Base-by-base conservation (phyloP, 2,329 filamentous ascomycete species). In the Sclerotiophoma versabilis region DNA sequence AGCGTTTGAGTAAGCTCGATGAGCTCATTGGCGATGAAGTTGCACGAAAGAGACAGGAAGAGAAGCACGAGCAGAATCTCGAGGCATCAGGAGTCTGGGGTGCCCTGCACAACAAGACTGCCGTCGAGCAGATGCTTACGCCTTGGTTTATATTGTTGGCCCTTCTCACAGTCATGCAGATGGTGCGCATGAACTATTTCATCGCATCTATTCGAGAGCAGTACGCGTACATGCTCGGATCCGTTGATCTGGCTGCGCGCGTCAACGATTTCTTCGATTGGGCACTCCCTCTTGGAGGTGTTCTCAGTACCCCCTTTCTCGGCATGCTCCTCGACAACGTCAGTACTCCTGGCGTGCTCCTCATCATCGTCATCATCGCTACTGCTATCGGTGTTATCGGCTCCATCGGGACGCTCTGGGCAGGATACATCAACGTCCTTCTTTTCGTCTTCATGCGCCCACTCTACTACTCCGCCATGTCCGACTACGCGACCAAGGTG, bases 401-500 rank as follows among this genome's bases (percentile, higher is more conserved):
- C 10, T 82, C 91, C 32, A 80, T 96, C 9, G 87, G 88, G 0
- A 80, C 84, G 58, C 77, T 84, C 12, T 88, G 86, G 83, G 86
- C 87, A 0, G 91, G 87, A 0, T 95, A 95, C 65, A 79, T 83
- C 37, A 92, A 92, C 65, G 81, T 96, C 45, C 76, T 82, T 30
- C 83, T 96, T 10, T 96, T 96, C 70, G 90, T 93, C 25, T 76
- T 96, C 26, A 91, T 93, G 65, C 86, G 92, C 0, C 92, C 92
- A 0, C 87, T 96, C 23, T 96, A 96, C 76, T 96, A 96, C 77
- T 95, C 91, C 0, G 88, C 91, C 8, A 90, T 96, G 64, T 93
- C 88, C 33, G 92, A 96, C 76, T 96, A 95, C 70, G 85, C 86
- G 22, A 91, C 91, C 56, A 96, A 96, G 74, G 92, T 96, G 19